Conservation (phyloP, 129 eudicot species). For the Kitagawia praeruptora region DNA sequence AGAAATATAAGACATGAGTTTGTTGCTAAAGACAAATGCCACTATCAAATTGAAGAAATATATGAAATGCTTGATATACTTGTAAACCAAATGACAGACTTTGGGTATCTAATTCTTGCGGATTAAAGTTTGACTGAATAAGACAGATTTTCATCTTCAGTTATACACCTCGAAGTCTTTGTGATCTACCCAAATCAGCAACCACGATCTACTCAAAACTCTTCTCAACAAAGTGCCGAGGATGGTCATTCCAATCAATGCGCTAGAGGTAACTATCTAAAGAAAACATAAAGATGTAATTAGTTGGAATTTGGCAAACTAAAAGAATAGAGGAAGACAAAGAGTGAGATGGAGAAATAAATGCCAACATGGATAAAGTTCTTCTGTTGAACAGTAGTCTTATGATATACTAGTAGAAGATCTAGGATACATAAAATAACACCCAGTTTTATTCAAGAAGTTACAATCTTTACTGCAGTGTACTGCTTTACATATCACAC, state of each 20-base stretch:
- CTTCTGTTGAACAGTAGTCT: background rate
- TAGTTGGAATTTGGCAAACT: background rate
- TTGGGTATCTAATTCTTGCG: conserved; percentile 8
- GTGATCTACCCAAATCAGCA: background rate
- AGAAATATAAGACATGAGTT: conserved; percentile 24
- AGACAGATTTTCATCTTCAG: background rate
- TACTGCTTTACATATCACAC: background rate
- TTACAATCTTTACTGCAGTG: background rate
- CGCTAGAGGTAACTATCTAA: background rate
- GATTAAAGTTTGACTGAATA: background rate
- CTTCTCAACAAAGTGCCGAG: background rate
- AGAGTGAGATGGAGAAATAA: background rate
- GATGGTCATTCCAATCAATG: background rate
- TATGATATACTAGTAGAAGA: background rate
- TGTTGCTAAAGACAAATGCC: conserved; percentile 22
- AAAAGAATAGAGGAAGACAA: background rate
- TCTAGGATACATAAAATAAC: background rate
- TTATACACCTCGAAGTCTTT: background rate
- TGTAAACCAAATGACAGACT: conserved; percentile 29
- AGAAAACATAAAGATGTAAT: background rate
- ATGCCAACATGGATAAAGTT: background rate
- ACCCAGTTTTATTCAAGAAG: background rate
- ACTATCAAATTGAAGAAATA: conserved; percentile 3
- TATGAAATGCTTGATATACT: conserved; percentile 24
- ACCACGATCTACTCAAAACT: background rate